Conservation (phyloP, 345 rosid species). For the Citrus medica region DNA sequence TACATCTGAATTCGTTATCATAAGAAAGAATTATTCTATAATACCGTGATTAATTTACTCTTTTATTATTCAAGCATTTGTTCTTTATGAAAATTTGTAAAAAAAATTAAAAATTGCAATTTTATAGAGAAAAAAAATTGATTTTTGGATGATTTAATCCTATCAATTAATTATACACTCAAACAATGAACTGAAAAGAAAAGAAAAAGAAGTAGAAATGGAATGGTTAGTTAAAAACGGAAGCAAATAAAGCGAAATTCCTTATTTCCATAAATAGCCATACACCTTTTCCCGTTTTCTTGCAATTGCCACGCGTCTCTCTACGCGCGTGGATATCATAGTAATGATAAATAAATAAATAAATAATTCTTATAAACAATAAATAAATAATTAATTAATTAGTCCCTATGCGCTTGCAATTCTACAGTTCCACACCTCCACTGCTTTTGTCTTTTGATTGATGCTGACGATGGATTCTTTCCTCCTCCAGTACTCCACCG, state of each 20-base stretch:
- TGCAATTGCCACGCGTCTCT: background rate
- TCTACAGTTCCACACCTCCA: too few species aligned
- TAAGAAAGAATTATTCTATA: too few species aligned
- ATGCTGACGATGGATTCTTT: conserved; percentile 39
- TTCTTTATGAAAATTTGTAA: too few species aligned
- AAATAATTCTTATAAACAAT: too few species aligned
- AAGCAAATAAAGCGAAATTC: background rate
- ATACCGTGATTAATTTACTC: too few species aligned
- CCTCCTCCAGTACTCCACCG: conserved; percentile 41
- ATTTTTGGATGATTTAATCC: background rate
- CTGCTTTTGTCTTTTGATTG: too few species aligned
- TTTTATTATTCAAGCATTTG: background rate
- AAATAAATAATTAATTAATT: too few species aligned
- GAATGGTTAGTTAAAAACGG: background rate
- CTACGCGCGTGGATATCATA: background rate
- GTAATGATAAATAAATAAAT: background rate
- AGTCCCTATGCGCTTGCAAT: background rate
- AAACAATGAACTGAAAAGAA: background rate
- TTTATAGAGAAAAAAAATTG: background rate
- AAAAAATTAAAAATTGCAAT: too few species aligned
- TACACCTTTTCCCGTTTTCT: background rate
- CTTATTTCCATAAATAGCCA: background rate
- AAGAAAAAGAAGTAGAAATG: background rate
- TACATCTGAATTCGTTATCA: too few species aligned
- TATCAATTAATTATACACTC: background rate